Base-by-base conservation (phyloP, 768 basidiomycete species). In the Mycena rebaudengoi region DNA sequence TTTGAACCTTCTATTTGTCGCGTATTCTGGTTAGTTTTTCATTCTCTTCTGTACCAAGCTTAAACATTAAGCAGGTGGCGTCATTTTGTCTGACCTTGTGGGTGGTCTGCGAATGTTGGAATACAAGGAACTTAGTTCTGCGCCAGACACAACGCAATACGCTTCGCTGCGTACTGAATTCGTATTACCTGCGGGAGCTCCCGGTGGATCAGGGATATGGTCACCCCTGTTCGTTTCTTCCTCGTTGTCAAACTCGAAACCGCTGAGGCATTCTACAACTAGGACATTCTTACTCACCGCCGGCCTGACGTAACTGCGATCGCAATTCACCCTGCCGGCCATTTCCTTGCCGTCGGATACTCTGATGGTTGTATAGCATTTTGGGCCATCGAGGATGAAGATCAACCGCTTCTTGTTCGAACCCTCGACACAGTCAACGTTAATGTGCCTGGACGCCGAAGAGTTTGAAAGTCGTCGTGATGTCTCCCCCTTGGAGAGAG, bases 311-410 rank as follows among this genome's bases (percentile, higher is more conserved):
- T 92, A 7, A 94, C 91, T 0, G 85, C 87, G 28, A 65, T 95
- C 5, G 81, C 90, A 4, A 80, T 95, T 65, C 88, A 95, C 72
- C 92, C 94, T 6, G 79, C 89, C 33, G 91, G 80, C 1, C 88
- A 94, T 62, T 82, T 94, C 62, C 90, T 97, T 62, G 92, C 86
- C 21, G 89, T 87, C 13, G 95, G 95, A 0, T 85, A 96, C 71
- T 81, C 86, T 18, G 95, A 97, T 73, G 94, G 95, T 8, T 89
- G 86, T 51, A 83, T 97, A 30, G 86, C 90, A 5, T 92, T 96
- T 73, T 95, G 94, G 90, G 88, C 91, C 0, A 77, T 89, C 2
- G 88, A 91, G 44, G 93, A 96, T 66, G 85, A 91, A 64, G 88
- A 90, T 59, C 86, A 86, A 53, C 91, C 94, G 0, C 77, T 97